These are phyloP conservation scores for Globisporangium orthogonon DNA, from an alignment of 352 stramenopile genomes.

Conservation along the genomic window DNA sequence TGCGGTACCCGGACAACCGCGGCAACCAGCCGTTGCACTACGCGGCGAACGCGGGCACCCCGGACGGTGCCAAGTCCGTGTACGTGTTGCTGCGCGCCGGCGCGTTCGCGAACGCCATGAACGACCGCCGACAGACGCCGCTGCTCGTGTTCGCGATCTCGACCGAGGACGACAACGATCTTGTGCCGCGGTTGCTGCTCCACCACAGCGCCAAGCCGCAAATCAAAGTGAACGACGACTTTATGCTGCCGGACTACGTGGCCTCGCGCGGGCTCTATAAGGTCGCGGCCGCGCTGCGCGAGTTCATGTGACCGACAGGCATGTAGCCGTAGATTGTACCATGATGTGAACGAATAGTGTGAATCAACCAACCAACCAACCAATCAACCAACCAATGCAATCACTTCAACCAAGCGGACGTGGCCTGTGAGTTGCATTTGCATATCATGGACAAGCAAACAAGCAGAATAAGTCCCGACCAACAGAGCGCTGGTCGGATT, in stretches of 20 bases:
- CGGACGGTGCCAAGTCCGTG: conserved; percentile 25
- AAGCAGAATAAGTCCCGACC: no score
- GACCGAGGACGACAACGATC: conserved; percentile 39
- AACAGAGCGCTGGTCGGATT: no score
- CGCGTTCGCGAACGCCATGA: conserved; percentile 41
- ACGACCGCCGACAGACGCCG: conserved; percentile 44
- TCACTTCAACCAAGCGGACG: no score
- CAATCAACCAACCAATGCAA: no score
- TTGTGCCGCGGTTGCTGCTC: conserved; percentile 37
- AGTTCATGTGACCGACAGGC: conserved; percentile 33
- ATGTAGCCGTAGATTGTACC: background rate
- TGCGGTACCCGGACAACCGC: conserved; percentile 30
- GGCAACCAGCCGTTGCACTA: conserved; percentile 64
- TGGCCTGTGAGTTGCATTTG: no score
- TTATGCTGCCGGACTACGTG: conserved; percentile 40
- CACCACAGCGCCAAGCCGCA: conserved; percentile 40
- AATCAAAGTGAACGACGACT: conserved; percentile 39
- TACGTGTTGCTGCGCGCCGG: conserved; percentile 44
- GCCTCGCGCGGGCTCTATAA: conserved; percentile 33
- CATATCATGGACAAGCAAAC: no score
- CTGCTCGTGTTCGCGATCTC: conserved; percentile 52
- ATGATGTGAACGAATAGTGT: no score
- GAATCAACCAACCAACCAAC: no score
- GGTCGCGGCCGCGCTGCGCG: conserved; percentile 31
- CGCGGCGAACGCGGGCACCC: conserved; percentile 29